phyloP scores from a whole-genome alignment of 495 filamentous ascomycete species.

The Hypoxylon cercidicola region DNA sequence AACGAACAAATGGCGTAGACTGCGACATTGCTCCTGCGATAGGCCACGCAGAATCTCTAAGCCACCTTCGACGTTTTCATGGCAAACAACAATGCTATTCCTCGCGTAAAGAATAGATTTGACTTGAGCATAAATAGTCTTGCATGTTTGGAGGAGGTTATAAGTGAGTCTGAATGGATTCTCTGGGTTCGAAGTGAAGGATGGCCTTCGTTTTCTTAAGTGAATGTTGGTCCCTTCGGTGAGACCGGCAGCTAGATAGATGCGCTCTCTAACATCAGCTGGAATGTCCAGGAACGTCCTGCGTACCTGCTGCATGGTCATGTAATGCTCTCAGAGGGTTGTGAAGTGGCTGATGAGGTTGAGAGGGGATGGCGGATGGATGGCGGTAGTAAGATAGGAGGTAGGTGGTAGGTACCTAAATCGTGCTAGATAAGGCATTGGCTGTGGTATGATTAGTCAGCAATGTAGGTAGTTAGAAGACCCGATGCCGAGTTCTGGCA shows the following conservation, averaged over 20 bases:
- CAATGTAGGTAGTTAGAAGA: too few relatives aligned
- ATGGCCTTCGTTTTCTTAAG: background rate
- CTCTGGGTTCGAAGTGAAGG: background rate
- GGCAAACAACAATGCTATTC: background rate
- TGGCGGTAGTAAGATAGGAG: too few relatives aligned
- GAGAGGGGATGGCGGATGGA: too few relatives aligned
- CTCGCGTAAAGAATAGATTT: background rate
- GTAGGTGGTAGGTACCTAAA: too few relatives aligned
- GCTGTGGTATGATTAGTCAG: too few relatives aligned
- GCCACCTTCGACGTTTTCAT: background rate
- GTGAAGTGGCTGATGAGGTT: background rate
- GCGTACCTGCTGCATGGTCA: background rate
- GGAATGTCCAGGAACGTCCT: conserved; percentile 2
- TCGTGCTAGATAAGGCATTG: too few relatives aligned
- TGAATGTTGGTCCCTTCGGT: background rate
- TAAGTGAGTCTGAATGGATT: background rate
- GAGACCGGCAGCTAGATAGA: background rate
- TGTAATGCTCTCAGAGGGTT: background rate
- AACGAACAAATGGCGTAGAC: conserved; percentile 2
- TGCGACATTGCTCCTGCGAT: background rate
- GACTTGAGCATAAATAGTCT: conserved; percentile 1
- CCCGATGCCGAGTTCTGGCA: too few relatives aligned
- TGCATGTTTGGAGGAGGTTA: conserved; percentile 3
- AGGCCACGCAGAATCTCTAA: background rate
- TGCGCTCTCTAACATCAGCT: background rate